Percentiles rank a stretch among this genome's conserved stretches.
These are phyloP conservation scores for Radiomyces spectabilis DNA, from an alignment of 192 early-diverging fungal species.

Conservation along the genomic window DNA sequence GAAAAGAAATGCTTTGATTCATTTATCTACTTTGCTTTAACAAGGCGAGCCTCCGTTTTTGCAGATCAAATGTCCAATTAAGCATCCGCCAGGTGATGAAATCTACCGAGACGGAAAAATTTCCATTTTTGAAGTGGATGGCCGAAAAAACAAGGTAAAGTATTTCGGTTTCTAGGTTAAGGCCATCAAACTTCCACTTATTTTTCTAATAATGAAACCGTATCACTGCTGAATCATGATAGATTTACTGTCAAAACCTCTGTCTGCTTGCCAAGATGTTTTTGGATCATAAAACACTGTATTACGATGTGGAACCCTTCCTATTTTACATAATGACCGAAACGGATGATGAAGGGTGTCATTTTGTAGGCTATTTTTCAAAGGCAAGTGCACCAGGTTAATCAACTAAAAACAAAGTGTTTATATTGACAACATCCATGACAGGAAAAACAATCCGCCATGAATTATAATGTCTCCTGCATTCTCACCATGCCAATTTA, in stretches of 20 bases:
- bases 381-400: conserved; percentile 44
- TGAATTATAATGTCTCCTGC: conserved; percentile 87
- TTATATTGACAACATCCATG: background rate
- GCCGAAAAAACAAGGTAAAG: conserved; percentile 87
- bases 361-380: conserved; percentile 98
- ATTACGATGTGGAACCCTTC: conserved; percentile 97
- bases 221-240: background rate
- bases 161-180: too few species aligned
- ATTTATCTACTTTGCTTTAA: conserved; percentile 3
- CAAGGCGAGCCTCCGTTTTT: too few species aligned
- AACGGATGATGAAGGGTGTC: conserved; percentile 63
- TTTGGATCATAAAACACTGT: conserved; percentile 94
- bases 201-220: background rate
- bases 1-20: conserved; percentile 1
- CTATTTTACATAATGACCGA: conserved; percentile 96
- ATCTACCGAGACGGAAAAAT: conserved; percentile 85
- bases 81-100: conserved; percentile 90
- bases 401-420: background rate
- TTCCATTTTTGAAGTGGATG: conserved; percentile 95
- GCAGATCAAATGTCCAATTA: conserved; percentile 75
- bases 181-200: background rate
- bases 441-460: conserved; percentile 74
- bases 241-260: conserved; percentile 95
- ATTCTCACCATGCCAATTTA: conserved; percentile 82
- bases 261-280: conserved; percentile 96